Base-by-base conservation (phyloP, 2,329 filamentous ascomycete species). In the Trichoderma pleuroti region DNA sequence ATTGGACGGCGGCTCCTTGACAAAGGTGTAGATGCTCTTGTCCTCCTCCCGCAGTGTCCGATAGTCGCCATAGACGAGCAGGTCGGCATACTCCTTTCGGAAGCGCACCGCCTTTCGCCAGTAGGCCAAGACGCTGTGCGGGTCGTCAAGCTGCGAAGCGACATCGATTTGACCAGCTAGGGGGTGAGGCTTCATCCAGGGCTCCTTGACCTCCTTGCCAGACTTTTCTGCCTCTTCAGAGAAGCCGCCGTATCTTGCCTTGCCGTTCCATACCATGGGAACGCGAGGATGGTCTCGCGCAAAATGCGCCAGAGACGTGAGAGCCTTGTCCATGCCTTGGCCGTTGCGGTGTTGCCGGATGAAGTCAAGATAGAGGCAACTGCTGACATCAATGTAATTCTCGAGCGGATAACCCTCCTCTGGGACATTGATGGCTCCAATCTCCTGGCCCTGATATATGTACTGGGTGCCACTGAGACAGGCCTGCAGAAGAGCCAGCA, bases 401-500 rank as follows among this genome's bases (percentile, higher is more conserved):
- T 91, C 86, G 0, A 86, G 77, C 8, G 91, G 87, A n/a, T 84
- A 84, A 83, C 88, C 88, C 0, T 83, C 80, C 12, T 80, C 80
- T 0, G 90, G 88, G 1, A 88, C 84, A 73, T 92, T 91, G 14
- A 87, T 82, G 78, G 88, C 87, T 0, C 89, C 90, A 9, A 92
- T 83, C 74, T 92, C 90, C 75, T 92, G 88, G 11, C 90, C 90
- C 75, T 92, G 89, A 75, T 91, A 91, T 1, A 92, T 81, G 76
- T 89, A 92, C 1, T 90, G 83, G 0, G 90, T 91, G 6, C 90
- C 90, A 7, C 84, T 79, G 80, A 88, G 79, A 3, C 82, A 84
- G 0, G 80, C 76, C 70, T 87, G 83, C 72, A 89, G 80, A 0
- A 88, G 80, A 0, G 88, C 86, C 2, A 91, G 80, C 75, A 91